phyloP scores from a whole-genome alignment of 2,329 filamentous ascomycete species.

The Alternaria incomplexa region DNA sequence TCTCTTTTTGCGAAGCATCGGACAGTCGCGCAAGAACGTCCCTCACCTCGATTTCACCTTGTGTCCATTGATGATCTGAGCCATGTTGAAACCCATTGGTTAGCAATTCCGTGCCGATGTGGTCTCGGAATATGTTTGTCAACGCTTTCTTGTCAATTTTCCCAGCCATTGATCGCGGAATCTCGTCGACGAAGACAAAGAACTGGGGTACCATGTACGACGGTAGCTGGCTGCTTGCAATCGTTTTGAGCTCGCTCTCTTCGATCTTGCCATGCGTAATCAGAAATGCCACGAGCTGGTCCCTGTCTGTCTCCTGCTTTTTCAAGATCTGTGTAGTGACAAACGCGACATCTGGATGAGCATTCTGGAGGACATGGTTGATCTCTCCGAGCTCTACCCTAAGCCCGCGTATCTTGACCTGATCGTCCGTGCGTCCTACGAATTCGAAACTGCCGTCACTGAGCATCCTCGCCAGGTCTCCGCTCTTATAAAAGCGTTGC shows the following conservation, averaged over 20 bases:
- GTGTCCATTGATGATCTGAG: slow-evolving; percentile 53
- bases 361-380: slow-evolving; percentile 35
- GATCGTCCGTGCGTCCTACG: slow-evolving; percentile 47
- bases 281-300: slow-evolving; percentile 48
- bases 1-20: slow-evolving; percentile 54
- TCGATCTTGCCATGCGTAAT: slow-evolving; percentile 3
- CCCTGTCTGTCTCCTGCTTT: slow-evolving; percentile 30
- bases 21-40: slow-evolving; percentile 66
- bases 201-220: slow-evolving; percentile 50
- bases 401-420: slow-evolving; percentile 49
- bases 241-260: slow-evolving; percentile 19
- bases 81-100: slow-evolving; percentile 4
- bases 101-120: slow-evolving; percentile 4
- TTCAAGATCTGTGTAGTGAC: slow-evolving; percentile 43
- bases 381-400: slow-evolving; percentile 50
- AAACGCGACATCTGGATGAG: slow-evolving; percentile 25
- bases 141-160: slow-evolving; percentile 50
- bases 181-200: slow-evolving; percentile 38
- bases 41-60: slow-evolving; percentile 61
- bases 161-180: slow-evolving; percentile 49
- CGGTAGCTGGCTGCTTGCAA: slow-evolving; percentile 34
- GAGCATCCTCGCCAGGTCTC: slow-evolving; percentile 49
- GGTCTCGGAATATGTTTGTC: slow-evolving; percentile 34
- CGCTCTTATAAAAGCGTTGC: slow-evolving; percentile 47
- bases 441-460: slow-evolving; percentile 49